A percentile compares a stretch with the other conserved stretches of the same genome.
Evolutionary conservation across 441 rosid genomes (phyloP).

Genomic region (Gossypium laxum): DNA sequence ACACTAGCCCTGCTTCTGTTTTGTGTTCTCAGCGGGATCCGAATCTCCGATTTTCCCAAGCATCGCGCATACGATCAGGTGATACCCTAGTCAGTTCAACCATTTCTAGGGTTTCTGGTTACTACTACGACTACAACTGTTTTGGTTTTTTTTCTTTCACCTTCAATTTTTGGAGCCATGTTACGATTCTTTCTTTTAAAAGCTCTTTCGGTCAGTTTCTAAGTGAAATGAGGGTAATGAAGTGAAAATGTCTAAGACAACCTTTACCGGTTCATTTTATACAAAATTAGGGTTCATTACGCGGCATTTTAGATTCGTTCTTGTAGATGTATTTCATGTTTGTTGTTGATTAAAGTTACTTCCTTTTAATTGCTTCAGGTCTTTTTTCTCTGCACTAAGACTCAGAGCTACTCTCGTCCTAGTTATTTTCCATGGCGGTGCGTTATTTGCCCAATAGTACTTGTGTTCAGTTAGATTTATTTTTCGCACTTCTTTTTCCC

Average conservation of each 20-base stretch:
- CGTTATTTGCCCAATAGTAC: conserved; percentile 4
- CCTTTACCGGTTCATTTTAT: not conserved
- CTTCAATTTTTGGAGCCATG: not conserved
- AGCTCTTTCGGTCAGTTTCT: not conserved
- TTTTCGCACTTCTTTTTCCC: not conserved
- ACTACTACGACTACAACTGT: too few species aligned
- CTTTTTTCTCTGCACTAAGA: conserved; percentile 9
- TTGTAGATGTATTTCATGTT: not conserved
- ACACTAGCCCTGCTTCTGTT: not conserved
- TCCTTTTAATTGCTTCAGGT: conserved; percentile 20
- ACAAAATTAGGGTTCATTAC: not conserved
- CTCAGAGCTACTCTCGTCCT: not conserved
- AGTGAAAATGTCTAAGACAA: not conserved
- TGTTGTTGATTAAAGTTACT: not conserved
- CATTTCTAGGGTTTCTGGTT: not conserved
- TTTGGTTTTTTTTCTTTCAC: not conserved
- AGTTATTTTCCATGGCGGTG: conserved; percentile 32
- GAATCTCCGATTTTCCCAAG: conserved; percentile 3
- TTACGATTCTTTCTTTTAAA: not conserved
- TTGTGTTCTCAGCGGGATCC: conserved; percentile 22
- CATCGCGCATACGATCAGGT: conserved; percentile 11
- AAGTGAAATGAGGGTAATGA: not conserved
- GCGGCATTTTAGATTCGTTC: not conserved
- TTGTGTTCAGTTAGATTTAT: not conserved
- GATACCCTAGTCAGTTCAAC: not conserved